Conservation (phyloP, 139 green algal species). For the Haematococcus lacustris region DNA sequence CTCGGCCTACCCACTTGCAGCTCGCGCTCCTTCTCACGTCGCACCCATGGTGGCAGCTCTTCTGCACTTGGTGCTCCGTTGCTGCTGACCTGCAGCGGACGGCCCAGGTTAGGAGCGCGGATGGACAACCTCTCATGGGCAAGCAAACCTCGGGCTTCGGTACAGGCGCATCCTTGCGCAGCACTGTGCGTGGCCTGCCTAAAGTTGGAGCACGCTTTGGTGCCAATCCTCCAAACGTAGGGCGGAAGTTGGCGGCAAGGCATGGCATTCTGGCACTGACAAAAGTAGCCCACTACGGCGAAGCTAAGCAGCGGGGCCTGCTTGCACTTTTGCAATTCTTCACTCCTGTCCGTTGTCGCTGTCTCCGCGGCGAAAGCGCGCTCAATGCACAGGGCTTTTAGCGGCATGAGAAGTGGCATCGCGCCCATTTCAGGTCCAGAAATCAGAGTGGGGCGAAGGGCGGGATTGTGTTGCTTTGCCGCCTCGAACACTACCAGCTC, state of each 20-base stretch:
- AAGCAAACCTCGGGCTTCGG: background rate
- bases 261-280: background rate
- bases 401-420: too few species aligned
- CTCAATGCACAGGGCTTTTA: too few species aligned
- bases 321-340: background rate
- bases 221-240: too few species aligned
- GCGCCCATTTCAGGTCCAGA: too few species aligned
- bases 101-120: too few species aligned
- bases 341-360: too few species aligned
- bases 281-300: background rate
- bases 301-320: background rate
- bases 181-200: background rate
- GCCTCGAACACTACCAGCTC: background rate
- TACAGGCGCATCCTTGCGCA: background rate
- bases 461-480: background rate
- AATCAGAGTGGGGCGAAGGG: too few species aligned
- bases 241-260: too few species aligned
- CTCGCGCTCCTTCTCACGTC: conserved; percentile 65
- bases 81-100: background rate
- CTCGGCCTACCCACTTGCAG: conserved; percentile 25
- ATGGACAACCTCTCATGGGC: background rate
- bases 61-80: conserved; percentile 12
- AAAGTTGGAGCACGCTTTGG: too few species aligned
- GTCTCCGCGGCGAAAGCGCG: too few species aligned
- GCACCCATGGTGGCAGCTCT: conserved; percentile 66